phyloP scores from a whole-genome alignment of 148 eudicot species.

The Diospyros lotus region DNA sequence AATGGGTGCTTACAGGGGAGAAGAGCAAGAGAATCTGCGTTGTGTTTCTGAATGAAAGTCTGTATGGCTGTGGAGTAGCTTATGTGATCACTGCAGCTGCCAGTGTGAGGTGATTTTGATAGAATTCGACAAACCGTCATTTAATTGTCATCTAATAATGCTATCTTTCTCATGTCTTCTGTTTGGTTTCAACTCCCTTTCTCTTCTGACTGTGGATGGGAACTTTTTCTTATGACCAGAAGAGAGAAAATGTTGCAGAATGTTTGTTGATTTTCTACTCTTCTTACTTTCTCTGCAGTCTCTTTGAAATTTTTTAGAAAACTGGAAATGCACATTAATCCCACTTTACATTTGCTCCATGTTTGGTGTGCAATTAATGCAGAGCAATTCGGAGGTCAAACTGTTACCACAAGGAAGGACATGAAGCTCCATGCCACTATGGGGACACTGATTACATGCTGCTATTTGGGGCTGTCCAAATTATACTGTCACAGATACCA shows the following conservation, averaged over 20 bases:
- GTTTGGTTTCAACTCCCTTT: too few relatives aligned
- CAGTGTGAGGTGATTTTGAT: background rate
- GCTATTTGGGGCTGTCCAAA: slow-evolving; percentile 50
- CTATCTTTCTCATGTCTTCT: too few relatives aligned
- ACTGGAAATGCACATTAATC: too few relatives aligned
- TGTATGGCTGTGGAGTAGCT: background rate
- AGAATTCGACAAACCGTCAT: too few relatives aligned
- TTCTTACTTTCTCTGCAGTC: too few relatives aligned
- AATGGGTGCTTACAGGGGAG: background rate
- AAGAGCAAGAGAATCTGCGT: background rate
- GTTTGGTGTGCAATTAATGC: slow-evolving; percentile 1
- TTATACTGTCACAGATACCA: slow-evolving; percentile 59
- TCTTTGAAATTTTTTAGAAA: too few relatives aligned
- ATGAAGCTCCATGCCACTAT: slow-evolving; percentile 39
- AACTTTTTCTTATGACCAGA: too few relatives aligned
- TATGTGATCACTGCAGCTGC: background rate
- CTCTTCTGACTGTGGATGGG: too few relatives aligned
- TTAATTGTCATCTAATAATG: too few relatives aligned
- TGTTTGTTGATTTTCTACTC: too few relatives aligned
- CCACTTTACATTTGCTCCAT: too few relatives aligned
- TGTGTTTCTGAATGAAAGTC: background rate
- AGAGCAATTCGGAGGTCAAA: slow-evolving; percentile 60
- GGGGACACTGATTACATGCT: slow-evolving; percentile 40
- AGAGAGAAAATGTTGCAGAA: too few relatives aligned
- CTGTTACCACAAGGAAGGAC: slow-evolving; percentile 66